Base-by-base conservation (phyloP, 768 basidiomycete species). In the Boletellus emodensis region DNA sequence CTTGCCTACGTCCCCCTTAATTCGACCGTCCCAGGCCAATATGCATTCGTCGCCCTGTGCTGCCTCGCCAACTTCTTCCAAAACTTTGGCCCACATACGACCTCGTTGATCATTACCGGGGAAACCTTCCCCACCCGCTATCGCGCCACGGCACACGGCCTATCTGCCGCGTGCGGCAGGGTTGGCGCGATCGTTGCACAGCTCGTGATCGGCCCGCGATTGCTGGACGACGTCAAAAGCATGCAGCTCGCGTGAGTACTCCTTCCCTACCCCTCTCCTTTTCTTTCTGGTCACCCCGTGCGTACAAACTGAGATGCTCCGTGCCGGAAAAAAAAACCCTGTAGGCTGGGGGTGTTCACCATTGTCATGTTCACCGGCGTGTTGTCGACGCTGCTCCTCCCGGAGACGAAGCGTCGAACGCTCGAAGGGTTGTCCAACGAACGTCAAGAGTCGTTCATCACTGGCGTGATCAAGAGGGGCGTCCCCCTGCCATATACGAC, bases 291-390 rank as follows among this genome's bases (percentile, higher is more conserved):
- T 30, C 30, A 30, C 9, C 30, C 30, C 30, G 30, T 34, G 15
- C 48, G 3, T 22, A 13, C 36, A 13, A n/a, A n/a, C 12, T 56
- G 33, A 39, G 57, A 52, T 11, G 24, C 37, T 26, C 15, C 18
- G 20, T 11, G 30, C 30, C 9, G 30, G 11, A 30, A 30, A 30
- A 4, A 11, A 30, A 30, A 30, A 35, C 32, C 35, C 28, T 26
- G 1, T 44, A 86, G 84, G 56, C 67, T 93, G 35, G 78, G 90
- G 65, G 80, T 88, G 54, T 87, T 92, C 54, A 87, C 89, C 9
- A 70, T 90, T 42, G 84, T 91, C 76, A 91, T 90, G 89, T 70
- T 90, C 49, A 90, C 87, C 1, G 90, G 90, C 46, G 72, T 90
- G 58, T 77, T 84, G 71, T 90, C 91, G 9, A 91, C 90, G 2